Conservation (phyloP, 2,329 filamentous ascomycete genomes). For the Hirsutella thompsonii region DNA sequence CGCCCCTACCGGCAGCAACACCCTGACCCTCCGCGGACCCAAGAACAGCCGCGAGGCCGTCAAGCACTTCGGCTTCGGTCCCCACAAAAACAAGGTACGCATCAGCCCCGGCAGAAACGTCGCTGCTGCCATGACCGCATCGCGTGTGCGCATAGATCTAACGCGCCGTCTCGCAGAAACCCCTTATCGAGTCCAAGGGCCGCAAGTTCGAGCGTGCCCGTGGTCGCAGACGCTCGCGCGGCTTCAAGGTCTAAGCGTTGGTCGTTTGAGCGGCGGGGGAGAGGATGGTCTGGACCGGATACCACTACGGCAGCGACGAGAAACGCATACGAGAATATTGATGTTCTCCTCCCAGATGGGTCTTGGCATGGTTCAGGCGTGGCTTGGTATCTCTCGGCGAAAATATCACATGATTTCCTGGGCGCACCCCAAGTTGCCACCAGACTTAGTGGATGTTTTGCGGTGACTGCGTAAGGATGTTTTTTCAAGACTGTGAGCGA, state of each 20-base stretch:
- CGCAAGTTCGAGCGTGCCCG: constrained; percentile 99
- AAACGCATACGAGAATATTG: constrained; percentile 15
- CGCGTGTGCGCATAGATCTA: too few species aligned
- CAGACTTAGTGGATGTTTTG: too few species aligned
- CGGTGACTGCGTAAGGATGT: too few species aligned
- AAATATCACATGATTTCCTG: constrained; percentile 19
- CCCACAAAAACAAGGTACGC: constrained; percentile 86
- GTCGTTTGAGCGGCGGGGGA: constrained; percentile 8
- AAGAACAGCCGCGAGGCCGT: constrained; percentile 97
- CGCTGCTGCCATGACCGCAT: neutral
- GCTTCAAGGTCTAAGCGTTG: constrained; percentile 92
- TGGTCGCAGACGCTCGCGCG: constrained; percentile 95
- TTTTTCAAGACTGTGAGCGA: too few species aligned
- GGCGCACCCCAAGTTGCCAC: too few species aligned
- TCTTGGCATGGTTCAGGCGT: constrained; percentile 31
- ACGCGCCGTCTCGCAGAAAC: constrained; percentile 76
- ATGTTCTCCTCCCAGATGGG: constrained; percentile 19
- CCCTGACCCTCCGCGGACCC: constrained; percentile 88
- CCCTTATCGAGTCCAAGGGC: constrained; percentile 94
- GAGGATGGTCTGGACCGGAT: constrained; percentile 2
- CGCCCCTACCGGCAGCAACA: constrained; percentile 93
- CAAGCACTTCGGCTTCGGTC: constrained; percentile 98
- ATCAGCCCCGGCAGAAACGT: neutral
- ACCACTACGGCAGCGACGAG: constrained; percentile 4
- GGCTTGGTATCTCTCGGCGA: constrained; percentile 29